Conservation (phyloP, 257 asterid genomes). For the Solanum pimpinellifolium region DNA sequence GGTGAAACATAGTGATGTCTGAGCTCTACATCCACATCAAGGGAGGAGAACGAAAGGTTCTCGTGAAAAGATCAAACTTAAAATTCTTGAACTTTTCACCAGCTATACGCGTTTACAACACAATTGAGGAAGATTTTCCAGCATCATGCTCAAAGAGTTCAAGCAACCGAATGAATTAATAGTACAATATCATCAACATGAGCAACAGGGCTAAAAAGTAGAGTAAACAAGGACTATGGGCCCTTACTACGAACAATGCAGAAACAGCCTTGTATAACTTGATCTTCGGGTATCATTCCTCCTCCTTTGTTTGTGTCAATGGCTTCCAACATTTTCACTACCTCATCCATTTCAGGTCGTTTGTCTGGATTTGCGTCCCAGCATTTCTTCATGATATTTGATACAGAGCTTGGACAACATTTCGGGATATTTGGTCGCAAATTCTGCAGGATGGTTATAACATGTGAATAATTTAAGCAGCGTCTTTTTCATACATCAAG, state of each 20-base stretch:
- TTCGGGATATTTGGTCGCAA: slow-evolving; percentile 72
- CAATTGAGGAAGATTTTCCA: neutral
- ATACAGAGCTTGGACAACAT: slow-evolving; percentile 63
- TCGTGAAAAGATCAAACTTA: neutral
- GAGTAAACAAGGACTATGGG: slow-evolving; percentile 25
- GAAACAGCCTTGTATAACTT: slow-evolving; percentile 44
- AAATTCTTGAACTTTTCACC: neutral
- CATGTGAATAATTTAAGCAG: neutral
- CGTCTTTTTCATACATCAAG: neutral
- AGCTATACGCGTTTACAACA: slow-evolving; percentile 3
- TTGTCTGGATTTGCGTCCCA: slow-evolving; percentile 82
- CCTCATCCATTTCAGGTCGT: slow-evolving; percentile 88
- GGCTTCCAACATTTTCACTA: slow-evolving; percentile 63
- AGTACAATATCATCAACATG: neutral
- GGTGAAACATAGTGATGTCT: neutral
- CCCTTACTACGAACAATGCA: slow-evolving; percentile 74
- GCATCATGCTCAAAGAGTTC: neutral
- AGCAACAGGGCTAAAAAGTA: neutral
- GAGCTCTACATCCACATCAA: neutral
- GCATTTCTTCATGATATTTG: slow-evolving; percentile 60
- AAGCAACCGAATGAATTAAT: neutral
- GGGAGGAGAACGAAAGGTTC: neutral
- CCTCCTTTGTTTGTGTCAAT: slow-evolving; percentile 89
- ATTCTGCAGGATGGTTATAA: slow-evolving; percentile 22
- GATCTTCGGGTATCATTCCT: slow-evolving; percentile 87